Conservation (phyloP, 768 basidiomycete genomes). For the Mycena epipterygia region DNA sequence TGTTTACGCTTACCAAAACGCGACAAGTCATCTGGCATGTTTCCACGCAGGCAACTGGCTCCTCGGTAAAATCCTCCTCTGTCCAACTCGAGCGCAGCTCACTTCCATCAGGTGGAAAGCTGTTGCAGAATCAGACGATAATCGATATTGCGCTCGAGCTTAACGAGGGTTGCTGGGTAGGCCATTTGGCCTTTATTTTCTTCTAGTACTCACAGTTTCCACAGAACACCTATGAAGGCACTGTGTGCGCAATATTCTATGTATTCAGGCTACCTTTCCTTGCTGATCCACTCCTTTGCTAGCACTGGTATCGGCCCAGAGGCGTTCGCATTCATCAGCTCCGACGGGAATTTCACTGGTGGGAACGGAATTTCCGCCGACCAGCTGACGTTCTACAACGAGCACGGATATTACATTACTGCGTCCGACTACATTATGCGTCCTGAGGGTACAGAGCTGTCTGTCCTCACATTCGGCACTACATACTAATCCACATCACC, state of each 20-base stretch:
- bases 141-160: constrained; percentile 71
- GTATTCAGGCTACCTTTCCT: not conserved
- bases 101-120: constrained; percentile 55
- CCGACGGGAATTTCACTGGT: constrained; percentile 77
- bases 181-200: not conserved
- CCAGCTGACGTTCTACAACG: constrained; percentile 66
- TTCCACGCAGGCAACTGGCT: constrained; percentile 86
- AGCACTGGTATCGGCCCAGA: constrained; percentile 88
- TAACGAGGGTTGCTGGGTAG: constrained; percentile 76
- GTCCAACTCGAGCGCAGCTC: not conserved
- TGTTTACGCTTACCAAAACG: not conserved
- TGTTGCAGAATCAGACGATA: constrained; percentile 80
- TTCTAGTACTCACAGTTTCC: not conserved
- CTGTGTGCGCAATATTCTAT: constrained; percentile 60
- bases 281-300: not conserved
- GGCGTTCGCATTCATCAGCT: constrained; percentile 71
- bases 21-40: constrained; percentile 71
- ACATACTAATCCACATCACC: not conserved
- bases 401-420: constrained; percentile 78
- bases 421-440: constrained; percentile 72
- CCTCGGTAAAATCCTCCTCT: constrained; percentile 54
- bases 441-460: constrained; percentile 61
- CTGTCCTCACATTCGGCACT: not conserved
- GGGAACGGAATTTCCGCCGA: constrained; percentile 47
- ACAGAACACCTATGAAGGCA: constrained; percentile 78